These are phyloP conservation scores for Lentinula raphanica DNA, from an alignment of 768 basidiomycete species.

Conservation along the genomic window DNA sequence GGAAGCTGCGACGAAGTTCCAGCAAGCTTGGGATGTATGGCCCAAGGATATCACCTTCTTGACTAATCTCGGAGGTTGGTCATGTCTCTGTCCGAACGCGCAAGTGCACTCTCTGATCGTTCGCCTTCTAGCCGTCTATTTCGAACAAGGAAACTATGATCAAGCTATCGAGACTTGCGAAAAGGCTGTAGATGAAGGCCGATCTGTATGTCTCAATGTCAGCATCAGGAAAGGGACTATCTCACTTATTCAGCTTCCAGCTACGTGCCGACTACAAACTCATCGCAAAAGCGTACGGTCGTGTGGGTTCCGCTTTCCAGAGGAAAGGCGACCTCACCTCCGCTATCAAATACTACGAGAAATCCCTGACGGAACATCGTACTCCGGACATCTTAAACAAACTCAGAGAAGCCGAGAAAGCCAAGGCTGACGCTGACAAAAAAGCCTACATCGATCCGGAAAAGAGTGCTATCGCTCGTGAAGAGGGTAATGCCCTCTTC, in stretches of 20 bases:
- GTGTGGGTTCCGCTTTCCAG: conserved; percentile 79
- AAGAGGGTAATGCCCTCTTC: conserved; percentile 90
- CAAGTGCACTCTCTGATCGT: conserved; percentile 1
- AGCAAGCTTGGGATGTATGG: conserved; percentile 88
- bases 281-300: conserved; percentile 89
- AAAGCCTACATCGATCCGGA: conserved; percentile 85
- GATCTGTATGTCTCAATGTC: conserved; percentile 44
- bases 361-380: conserved; percentile 93
- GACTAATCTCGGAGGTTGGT: conserved; percentile 79
- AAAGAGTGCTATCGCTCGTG: conserved; percentile 74
- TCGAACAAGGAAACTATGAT: conserved; percentile 90
- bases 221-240: background rate
- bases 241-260: conserved; percentile 29
- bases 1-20: conserved; percentile 69
- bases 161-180: conserved; percentile 88
- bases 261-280: conserved; percentile 92
- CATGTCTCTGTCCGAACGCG: background rate
- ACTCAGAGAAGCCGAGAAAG: conserved; percentile 77
- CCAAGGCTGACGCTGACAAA: conserved; percentile 71
- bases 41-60: conserved; percentile 93
- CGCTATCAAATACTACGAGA: conserved; percentile 89
- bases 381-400: conserved; percentile 90
- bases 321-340: conserved; percentile 70
- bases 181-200: conserved; percentile 95
- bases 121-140: conserved; percentile 67